These are phyloP conservation scores for Solanum chiquidenum DNA, from an alignment of 257 asterid species.

Conservation along the genomic window DNA sequence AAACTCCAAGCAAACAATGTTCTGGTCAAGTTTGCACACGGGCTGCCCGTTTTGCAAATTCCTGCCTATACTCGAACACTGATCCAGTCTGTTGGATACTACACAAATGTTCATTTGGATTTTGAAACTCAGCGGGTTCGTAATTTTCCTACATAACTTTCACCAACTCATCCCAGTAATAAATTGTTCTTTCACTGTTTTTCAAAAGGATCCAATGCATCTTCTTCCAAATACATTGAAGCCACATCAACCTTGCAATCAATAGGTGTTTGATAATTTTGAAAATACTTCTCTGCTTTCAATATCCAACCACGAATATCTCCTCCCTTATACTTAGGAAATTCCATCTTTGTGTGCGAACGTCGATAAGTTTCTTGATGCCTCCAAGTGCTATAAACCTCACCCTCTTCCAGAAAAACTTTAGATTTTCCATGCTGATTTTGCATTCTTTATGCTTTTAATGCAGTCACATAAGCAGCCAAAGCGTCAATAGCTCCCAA, in stretches of 20 bases:
- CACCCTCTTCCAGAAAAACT: not conserved
- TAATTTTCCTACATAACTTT: not conserved
- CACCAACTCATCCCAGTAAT: not conserved
- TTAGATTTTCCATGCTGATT: not conserved
- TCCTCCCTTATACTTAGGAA: not conserved
- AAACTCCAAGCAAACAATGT: not conserved
- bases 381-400: not conserved
- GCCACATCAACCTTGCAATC: not conserved
- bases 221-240: not conserved
- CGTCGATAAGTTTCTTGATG: not conserved
- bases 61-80: not conserved
- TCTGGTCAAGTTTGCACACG: not conserved
- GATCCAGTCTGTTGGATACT: not conserved
- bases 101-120: not conserved
- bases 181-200: not conserved
- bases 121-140: not conserved
- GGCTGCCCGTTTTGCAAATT: not conserved
- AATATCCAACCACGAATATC: not conserved
- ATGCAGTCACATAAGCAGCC: not conserved
- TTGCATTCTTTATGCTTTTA: not conserved
- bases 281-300: not conserved
- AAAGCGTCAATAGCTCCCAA: not conserved
- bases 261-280: not conserved
- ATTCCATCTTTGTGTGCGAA: not conserved
- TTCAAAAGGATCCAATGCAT: not conserved